Conservation (phyloP, 352 stramenopile species). For the Poterioochromonas sp. region DNA sequence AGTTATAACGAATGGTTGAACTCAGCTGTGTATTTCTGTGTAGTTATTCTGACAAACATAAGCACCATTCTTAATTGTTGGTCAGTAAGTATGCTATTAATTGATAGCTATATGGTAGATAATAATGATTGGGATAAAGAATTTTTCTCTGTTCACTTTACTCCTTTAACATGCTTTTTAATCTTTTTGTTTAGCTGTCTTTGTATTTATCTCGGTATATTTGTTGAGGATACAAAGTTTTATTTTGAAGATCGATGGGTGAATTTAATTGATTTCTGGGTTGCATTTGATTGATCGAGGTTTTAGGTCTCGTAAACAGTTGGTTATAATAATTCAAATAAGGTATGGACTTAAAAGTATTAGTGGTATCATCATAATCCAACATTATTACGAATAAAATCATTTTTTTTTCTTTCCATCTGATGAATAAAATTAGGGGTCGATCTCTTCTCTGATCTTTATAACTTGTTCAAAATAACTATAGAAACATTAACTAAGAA, state of each 20-base stretch:
- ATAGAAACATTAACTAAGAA: too few relatives aligned
- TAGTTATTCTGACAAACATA: conserved; percentile 1
- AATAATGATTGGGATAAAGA: conserved; percentile 9
- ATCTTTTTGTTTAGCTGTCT: conserved; percentile 1
- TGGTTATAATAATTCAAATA: not conserved
- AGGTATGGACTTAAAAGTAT: not conserved
- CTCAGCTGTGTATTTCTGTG: not conserved
- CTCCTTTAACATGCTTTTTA: conserved; percentile 2
- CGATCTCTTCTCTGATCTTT: too few relatives aligned
- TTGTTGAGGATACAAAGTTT: not conserved
- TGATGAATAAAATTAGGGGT: too few relatives aligned
- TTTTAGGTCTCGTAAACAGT: not conserved
- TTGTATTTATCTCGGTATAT: not conserved
- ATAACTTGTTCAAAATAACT: too few relatives aligned
- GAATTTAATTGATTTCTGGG: too few relatives aligned
- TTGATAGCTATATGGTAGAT: conserved; percentile 5
- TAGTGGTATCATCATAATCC: not conserved
- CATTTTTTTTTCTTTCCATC: not conserved
- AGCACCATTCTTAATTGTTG: not conserved
- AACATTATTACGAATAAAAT: not conserved
- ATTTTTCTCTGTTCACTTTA: not conserved
- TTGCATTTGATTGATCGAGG: too few relatives aligned
- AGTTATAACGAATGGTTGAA: not conserved
- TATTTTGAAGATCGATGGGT: too few relatives aligned
- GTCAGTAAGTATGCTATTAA: not conserved